Conservation (phyloP, 2,329 filamentous ascomycete genomes). For the Fusarium illudens region DNA sequence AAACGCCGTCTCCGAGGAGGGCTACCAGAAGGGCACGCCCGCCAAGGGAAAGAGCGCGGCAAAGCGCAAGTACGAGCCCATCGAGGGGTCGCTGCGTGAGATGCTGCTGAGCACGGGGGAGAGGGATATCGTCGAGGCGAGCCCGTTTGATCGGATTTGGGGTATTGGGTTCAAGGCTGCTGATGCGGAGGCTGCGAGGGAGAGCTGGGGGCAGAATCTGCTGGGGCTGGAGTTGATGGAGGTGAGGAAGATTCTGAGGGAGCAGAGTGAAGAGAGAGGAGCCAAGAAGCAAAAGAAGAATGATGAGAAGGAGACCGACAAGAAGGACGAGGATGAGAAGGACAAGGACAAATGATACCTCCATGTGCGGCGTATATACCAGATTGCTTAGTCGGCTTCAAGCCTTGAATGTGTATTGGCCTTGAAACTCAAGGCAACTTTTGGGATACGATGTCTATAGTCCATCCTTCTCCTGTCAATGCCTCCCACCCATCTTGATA, state of each 20-base stretch:
- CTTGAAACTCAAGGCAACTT: constrained; percentile 29
- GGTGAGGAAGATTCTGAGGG: constrained; percentile 61
- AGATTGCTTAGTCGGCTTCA: constrained; percentile 11
- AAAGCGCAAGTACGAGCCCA: constrained; percentile 31
- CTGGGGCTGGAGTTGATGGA: constrained; percentile 70
- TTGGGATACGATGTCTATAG: constrained; percentile 30
- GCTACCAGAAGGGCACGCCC: constrained; percentile 37
- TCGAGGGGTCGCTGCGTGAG: constrained; percentile 53
- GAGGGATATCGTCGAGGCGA: constrained; percentile 69
- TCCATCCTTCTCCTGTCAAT: constrained; percentile 24
- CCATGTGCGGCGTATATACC: neutral
- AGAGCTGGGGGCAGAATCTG: constrained; percentile 70
- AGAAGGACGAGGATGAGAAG: neutral
- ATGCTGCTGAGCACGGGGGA: constrained; percentile 66
- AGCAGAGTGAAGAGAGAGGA: constrained; percentile 26
- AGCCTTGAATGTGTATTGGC: constrained; percentile 15
- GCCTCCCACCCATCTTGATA: constrained; percentile 29
- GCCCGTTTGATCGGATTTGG: constrained; percentile 70
- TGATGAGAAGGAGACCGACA: neutral
- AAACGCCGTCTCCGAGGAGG: constrained; percentile 45
- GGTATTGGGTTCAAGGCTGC: constrained; percentile 67
- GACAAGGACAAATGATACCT: neutral
- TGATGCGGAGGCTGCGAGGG: constrained; percentile 57
- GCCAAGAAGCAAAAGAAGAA: constrained; percentile 3
- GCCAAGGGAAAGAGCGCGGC: constrained; percentile 24